Percentiles rank a stretch among this genome's conserved stretches.
Conservation (phyloP, 768 basidiomycete genomes). For the Strobilomyces dryophilus region DNA sequence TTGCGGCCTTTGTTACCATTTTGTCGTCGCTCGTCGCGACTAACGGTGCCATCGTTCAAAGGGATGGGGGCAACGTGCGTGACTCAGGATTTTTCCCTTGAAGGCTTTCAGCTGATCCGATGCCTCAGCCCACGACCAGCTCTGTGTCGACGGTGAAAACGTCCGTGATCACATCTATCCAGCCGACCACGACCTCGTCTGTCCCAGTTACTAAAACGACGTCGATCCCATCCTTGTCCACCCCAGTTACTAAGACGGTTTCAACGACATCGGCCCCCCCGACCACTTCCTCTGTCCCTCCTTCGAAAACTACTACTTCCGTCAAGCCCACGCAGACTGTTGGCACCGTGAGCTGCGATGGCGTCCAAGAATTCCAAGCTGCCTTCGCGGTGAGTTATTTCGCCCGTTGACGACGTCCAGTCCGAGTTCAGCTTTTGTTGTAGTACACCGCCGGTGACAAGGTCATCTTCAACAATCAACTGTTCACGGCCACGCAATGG, state of each 20-base stretch:
- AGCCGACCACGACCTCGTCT: background rate
- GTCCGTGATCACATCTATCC: background rate
- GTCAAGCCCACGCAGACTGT: background rate
- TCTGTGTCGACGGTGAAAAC: background rate
- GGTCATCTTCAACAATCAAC: slow-evolving; percentile 19
- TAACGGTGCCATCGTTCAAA: slow-evolving; percentile 17
- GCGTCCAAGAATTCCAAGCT: slow-evolving; percentile 22
- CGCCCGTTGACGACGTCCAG: background rate
- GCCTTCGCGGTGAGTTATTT: slow-evolving; percentile 15
- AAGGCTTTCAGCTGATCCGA: background rate
- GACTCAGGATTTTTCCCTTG: background rate
- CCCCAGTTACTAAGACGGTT: background rate
- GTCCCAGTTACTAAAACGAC: background rate
- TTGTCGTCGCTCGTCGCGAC: slow-evolving; percentile 12
- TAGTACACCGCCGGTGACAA: slow-evolving; percentile 23
- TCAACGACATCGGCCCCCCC: no score
- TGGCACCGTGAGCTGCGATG: slow-evolving; percentile 7
- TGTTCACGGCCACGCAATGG: slow-evolving; percentile 28
- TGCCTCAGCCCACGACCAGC: background rate
- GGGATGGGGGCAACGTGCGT: slow-evolving; percentile 16
- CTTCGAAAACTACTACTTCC: no score
- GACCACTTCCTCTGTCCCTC: no score
- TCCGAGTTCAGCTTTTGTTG: background rate
- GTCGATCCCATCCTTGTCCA: no score
- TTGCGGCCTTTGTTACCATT: background rate